Evolutionary conservation across 345 rosid genomes (phyloP), one percentile per base, ranked within the genome.

Genomic region (Microthlaspi erraticum): DNA sequence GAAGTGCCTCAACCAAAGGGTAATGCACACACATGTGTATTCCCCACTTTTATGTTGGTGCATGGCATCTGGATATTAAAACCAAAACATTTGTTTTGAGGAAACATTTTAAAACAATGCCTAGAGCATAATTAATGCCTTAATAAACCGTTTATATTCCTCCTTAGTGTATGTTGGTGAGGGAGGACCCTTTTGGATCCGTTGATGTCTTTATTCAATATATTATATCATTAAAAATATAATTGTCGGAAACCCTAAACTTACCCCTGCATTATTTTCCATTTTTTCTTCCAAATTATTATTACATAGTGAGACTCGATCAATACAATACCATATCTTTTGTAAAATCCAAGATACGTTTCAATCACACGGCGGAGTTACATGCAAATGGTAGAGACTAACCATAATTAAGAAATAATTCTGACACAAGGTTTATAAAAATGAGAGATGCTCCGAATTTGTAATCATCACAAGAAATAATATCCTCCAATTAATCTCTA

Each of bases 141-240:
- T 26, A 74, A 43, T 18, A 74, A 60, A 20, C 53, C 66, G 36
- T 19, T 59, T 64, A 44, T 32, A 45, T 72, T 73, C 71, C 59
- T 34, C n/a, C 29, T 67, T 50, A 60, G 50, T 60, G 52, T 62
- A 75, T 75, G 79, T 69, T 69, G 65, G 79, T 62, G 64, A 61
- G 75, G n/a, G 58, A 59, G 56, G 73, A 74, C 73, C 71, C 68
- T 57, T 74, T 75, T 67, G 58, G 64, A 68, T 75, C 69, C 69
- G 60, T 60, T 43, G 10, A 41, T 66, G 62, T 20, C 55, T 45
- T 42, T 34, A 50, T 67, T 74, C 68, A 74, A 60, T 41, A 52
- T 59, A 51, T 43, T 60, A 16, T 51, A 74, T 60, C 68, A 74
- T 43, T 53, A 26, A 43, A 60, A 33, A 66, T 60, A 66, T 74